Percentiles rank a stretch among this genome's conserved stretches.
phyloP scores from a whole-genome alignment of 305 asterid genomes.

The Nicotiana rustica region DNA sequence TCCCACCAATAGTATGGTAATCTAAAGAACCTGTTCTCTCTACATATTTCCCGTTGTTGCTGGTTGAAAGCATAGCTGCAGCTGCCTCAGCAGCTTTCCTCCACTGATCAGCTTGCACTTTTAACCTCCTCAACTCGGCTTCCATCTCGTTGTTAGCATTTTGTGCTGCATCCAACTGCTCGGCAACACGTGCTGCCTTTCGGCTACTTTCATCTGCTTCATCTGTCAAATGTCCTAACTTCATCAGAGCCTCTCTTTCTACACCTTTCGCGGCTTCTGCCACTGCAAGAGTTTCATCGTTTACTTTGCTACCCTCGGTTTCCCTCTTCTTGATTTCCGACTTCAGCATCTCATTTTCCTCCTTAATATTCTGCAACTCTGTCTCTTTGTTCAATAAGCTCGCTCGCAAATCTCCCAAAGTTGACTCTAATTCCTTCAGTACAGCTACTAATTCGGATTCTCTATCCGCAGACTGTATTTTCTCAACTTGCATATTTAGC shows the following conservation, averaged over 20 bases:
- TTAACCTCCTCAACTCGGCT: slow-evolving; percentile 50
- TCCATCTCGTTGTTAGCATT: slow-evolving; percentile 52
- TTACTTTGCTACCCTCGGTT: slow-evolving; percentile 34
- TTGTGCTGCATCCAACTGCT: slow-evolving; percentile 54
- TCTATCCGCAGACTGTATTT: slow-evolving; percentile 24
- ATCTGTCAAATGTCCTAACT: slow-evolving; percentile 44
- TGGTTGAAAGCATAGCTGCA: slow-evolving; percentile 52
- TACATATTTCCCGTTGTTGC: slow-evolving; percentile 44
- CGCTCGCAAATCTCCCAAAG: slow-evolving; percentile 38
- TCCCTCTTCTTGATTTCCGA: slow-evolving; percentile 41
- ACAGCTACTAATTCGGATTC: slow-evolving; percentile 41
- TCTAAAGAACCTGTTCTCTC: slow-evolving; percentile 53
- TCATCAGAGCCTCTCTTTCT: slow-evolving; percentile 50
- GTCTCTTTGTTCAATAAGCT: slow-evolving; percentile 45
- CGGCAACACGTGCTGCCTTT: slow-evolving; percentile 40
- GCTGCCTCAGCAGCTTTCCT: slow-evolving; percentile 62
- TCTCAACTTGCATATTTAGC: slow-evolving; percentile 42
- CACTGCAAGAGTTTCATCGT: slow-evolving; percentile 31
- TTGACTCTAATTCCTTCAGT: slow-evolving; percentile 41
- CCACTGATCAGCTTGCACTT: slow-evolving; percentile 59
- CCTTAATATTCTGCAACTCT: slow-evolving; percentile 41
- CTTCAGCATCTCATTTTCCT: slow-evolving; percentile 51
- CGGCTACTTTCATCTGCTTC: slow-evolving; percentile 49
- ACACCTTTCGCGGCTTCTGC: slow-evolving; percentile 45
- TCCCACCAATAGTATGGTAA: slow-evolving; percentile 38